Evolutionary conservation across 257 asterid species (phyloP).

Genomic region (Solanum appendiculatum): DNA sequence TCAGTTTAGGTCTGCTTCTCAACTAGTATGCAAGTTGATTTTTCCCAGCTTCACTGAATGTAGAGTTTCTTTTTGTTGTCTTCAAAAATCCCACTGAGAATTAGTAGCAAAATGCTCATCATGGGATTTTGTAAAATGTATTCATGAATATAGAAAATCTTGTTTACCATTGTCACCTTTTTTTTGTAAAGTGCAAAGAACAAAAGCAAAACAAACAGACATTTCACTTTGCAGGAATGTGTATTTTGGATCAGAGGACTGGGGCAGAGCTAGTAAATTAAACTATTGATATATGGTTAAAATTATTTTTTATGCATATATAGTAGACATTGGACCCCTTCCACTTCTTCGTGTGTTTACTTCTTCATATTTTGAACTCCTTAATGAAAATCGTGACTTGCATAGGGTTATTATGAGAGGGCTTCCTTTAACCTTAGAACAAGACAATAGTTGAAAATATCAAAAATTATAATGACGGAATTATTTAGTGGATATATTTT

Average conservation of each 20-base stretch:
- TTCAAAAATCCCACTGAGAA: neutral
- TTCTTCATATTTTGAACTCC: neutral
- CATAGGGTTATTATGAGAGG: neutral
- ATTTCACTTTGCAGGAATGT: neutral
- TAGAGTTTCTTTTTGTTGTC: neutral
- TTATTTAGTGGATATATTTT: neutral
- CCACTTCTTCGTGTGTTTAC: neutral
- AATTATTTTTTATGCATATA: no score
- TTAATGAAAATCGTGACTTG: neutral
- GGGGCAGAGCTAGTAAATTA: neutral
- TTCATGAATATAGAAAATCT: neutral
- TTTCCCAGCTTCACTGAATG: neutral
- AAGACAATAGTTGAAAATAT: neutral
- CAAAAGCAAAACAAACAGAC: neutral
- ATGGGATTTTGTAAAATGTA: neutral
- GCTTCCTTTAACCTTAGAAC: neutral
- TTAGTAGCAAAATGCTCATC: neutral
- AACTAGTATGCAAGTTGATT: neutral
- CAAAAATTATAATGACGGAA: neutral
- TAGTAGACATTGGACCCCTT: neutral
- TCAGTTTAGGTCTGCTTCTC: conserved; percentile 4
- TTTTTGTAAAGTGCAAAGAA: neutral
- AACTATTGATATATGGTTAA: neutral
- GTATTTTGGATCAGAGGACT: neutral
- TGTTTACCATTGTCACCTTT: neutral